Conservation (phyloP, 192 early-diverging fungal genomes). For the Entomortierella parvispora region DNA sequence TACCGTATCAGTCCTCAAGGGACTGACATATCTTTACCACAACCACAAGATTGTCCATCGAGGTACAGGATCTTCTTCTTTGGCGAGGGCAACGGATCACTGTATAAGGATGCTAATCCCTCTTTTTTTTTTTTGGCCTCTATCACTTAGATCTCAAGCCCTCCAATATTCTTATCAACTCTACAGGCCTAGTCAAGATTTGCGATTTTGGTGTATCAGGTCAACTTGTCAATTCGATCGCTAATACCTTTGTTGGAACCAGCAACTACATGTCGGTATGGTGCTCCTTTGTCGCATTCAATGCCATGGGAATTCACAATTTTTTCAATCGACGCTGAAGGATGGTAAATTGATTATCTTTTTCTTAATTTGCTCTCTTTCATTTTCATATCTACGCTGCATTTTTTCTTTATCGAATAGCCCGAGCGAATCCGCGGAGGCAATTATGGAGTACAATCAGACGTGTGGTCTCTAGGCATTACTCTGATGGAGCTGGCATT, state of each 20-base stretch:
- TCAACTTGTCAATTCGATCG: conserved; percentile 84
- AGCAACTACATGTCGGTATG: conserved; percentile 84
- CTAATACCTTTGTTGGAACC: conserved; percentile 88
- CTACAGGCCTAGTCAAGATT: conserved; percentile 80
- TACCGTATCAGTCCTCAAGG: conserved; percentile 81
- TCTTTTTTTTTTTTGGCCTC: not conserved
- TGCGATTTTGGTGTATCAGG: conserved; percentile 94
- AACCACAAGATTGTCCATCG: conserved; percentile 94
- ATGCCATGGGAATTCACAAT: not conserved
- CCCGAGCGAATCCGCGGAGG: conserved; percentile 84
- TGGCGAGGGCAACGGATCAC: not conserved
- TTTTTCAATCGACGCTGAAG: not conserved
- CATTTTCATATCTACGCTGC: not conserved
- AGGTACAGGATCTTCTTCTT: conserved; percentile 59
- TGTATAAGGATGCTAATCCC: not conserved
- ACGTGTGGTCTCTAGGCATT: conserved; percentile 86
- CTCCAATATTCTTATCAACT: conserved; percentile 88
- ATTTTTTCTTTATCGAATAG: conserved; percentile 29
- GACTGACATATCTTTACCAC: conserved; percentile 87
- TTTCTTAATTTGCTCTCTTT: conserved; percentile 3
- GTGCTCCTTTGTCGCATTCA: conserved; percentile 30
- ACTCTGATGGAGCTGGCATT: conserved; percentile 85
- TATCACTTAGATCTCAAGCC: conserved; percentile 78
- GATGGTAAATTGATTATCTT: not conserved
- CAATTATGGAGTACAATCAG: conserved; percentile 82